Conservation (phyloP, 2,329 filamentous ascomycete genomes). For the Sphaerostilbella broomeana region DNA sequence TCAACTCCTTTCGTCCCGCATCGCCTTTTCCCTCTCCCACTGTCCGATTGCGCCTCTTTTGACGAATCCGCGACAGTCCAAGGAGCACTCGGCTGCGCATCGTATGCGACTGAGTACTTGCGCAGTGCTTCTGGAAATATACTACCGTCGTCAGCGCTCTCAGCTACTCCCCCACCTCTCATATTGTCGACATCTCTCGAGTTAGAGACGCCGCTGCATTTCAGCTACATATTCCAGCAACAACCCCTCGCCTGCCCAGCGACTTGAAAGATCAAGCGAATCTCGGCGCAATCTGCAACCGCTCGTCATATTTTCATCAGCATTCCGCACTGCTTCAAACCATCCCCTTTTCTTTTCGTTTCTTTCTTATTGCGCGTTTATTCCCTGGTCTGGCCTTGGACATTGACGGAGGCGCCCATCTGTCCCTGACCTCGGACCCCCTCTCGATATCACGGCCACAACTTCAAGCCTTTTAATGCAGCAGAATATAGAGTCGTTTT, state of each 20-base stretch:
- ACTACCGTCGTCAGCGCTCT: neutral
- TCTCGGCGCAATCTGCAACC: constrained; percentile 1
- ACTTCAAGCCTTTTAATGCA: constrained; percentile 3
- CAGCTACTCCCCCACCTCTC: neutral
- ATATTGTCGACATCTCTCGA: no score
- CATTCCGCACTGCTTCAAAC: no score
- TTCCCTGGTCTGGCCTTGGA: neutral
- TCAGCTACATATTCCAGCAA: constrained; percentile 5
- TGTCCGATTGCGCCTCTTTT: no score
- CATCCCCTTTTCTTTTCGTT: no score
- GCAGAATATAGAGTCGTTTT: constrained; percentile 6
- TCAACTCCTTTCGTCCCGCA: no score
- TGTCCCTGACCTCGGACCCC: no score
- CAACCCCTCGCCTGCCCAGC: neutral
- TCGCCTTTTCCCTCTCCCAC: no score
- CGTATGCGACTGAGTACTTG: neutral
- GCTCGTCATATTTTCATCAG: neutral
- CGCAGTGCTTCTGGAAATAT: neutral
- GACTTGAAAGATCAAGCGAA: neutral
- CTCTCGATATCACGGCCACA: no score
- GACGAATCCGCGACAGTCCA: no score
- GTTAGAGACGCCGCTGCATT: neutral
- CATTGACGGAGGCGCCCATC: neutral
- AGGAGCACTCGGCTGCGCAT: no score
- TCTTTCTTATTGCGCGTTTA: neutral